Conservation (phyloP, 345 rosid species). For the Melaleuca quinquenervia region DNA sequence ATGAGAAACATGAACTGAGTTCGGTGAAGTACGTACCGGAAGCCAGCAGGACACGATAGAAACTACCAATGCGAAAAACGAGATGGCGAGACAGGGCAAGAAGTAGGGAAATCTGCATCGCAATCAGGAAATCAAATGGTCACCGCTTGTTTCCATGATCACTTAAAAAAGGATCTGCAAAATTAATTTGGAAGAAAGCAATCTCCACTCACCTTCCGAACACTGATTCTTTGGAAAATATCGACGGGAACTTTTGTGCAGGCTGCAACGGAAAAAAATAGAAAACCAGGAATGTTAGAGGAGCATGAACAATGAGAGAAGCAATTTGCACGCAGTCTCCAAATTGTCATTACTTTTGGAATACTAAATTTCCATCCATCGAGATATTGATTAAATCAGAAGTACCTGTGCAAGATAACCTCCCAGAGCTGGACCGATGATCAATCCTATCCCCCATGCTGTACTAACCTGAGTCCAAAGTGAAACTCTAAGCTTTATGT, state of each 20-base stretch:
- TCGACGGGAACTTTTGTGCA: conserved; percentile 64
- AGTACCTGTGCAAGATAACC: conserved; percentile 93
- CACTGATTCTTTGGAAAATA: conserved; percentile 56
- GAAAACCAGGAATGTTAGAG: background rate
- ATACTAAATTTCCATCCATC: background rate
- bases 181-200: background rate
- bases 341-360: background rate
- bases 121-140: background rate
- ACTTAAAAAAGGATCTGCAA: background rate
- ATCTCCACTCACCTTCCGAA: conserved; percentile 48
- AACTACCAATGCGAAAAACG: conserved; percentile 50
- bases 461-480: conserved; percentile 59
- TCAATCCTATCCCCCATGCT: conserved; percentile 93
- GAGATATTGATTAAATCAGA: background rate
- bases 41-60: conserved; percentile 46
- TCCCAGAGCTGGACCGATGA: conserved; percentile 94
- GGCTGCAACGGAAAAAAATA: conserved; percentile 28
- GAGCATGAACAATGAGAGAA: background rate
- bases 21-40: conserved; percentile 36
- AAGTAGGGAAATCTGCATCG: conserved; percentile 73
- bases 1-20: background rate
- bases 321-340: background rate
- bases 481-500: background rate
- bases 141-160: background rate
- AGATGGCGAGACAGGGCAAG: conserved; percentile 57